Conservation (phyloP, 2,329 filamentous ascomycete species). For the Neopestalotiopsis rosae region DNA sequence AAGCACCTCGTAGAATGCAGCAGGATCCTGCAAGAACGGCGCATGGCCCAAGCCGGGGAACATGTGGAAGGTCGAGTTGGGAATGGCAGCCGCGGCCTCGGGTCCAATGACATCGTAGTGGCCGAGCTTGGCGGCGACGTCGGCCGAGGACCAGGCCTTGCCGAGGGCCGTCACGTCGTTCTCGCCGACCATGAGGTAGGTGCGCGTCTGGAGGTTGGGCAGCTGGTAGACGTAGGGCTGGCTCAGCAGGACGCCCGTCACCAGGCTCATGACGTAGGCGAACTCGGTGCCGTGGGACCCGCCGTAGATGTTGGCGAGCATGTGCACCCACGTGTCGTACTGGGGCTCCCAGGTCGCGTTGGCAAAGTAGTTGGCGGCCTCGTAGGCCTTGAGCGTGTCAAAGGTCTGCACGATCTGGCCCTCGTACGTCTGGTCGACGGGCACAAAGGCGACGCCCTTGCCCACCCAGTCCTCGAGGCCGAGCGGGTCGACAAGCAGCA, state of each 20-base stretch:
- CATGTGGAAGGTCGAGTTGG: slow-evolving; percentile 48
- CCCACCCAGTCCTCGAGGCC: slow-evolving; percentile 60
- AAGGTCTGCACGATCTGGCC: slow-evolving; percentile 48
- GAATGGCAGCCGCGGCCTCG: slow-evolving; percentile 48
- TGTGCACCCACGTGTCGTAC: slow-evolving; percentile 61
- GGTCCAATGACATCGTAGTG: slow-evolving; percentile 55
- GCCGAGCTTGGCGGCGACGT: slow-evolving; percentile 50
- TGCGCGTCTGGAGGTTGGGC: slow-evolving; percentile 46
- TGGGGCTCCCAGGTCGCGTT: slow-evolving; percentile 50
- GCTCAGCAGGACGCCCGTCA: slow-evolving; percentile 61
- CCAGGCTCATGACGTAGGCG: slow-evolving; percentile 52
- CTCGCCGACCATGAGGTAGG: slow-evolving; percentile 55
- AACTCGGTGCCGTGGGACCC: slow-evolving; percentile 48
- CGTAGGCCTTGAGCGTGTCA: slow-evolving; percentile 49
- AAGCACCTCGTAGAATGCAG: slow-evolving; percentile 50
- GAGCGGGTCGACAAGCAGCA: slow-evolving; percentile 57
- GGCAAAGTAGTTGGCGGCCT: slow-evolving; percentile 53
- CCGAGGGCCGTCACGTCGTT: slow-evolving; percentile 62
- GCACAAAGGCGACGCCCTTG: slow-evolving; percentile 52
- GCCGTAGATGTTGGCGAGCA: slow-evolving; percentile 58
- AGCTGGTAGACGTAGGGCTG: slow-evolving; percentile 58
- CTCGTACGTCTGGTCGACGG: slow-evolving; percentile 44
- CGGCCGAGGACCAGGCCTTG: slow-evolving; percentile 53
- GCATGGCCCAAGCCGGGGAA: slow-evolving; percentile 57
- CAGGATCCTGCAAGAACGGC: slow-evolving; percentile 57